Conservation (phyloP, 1,284 basidiomycete species). For the Testicularia cyperi region DNA sequence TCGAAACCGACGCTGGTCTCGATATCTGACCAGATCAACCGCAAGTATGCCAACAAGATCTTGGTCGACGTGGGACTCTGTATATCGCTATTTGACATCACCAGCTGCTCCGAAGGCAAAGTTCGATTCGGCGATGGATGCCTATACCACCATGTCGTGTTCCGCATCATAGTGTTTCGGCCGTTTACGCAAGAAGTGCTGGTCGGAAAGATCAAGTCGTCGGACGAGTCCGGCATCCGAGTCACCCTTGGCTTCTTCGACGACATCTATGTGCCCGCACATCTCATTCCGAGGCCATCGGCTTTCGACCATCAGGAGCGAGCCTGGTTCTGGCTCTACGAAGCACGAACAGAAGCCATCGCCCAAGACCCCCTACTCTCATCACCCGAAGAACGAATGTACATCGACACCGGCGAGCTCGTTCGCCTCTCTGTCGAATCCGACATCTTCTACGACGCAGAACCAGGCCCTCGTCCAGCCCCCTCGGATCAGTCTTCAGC, state of each 20-base stretch:
- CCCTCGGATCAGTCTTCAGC: constrained; percentile 10
- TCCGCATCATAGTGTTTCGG: constrained; percentile 84
- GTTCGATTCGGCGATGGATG: constrained; percentile 92
- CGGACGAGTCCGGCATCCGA: constrained; percentile 69
- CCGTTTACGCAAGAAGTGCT: constrained; percentile 89
- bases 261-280: constrained; percentile 77
- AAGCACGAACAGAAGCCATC: constrained; percentile 52
- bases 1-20: constrained; percentile 72
- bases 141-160: constrained; percentile 91
- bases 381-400: constrained; percentile 70
- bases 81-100: constrained; percentile 82
- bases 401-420: constrained; percentile 78
- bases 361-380: constrained; percentile 34
- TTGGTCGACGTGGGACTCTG: constrained; percentile 89
- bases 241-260: constrained; percentile 91
- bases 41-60: constrained; percentile 90
- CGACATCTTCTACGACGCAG: constrained; percentile 86
- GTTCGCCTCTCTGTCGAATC: constrained; percentile 84
- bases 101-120: constrained; percentile 83
- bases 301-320: constrained; percentile 66
- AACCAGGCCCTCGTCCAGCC: constrained; percentile 71
- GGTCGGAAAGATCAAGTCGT: constrained; percentile 75
- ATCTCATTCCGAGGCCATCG: constrained; percentile 71
- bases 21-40: constrained; percentile 77
- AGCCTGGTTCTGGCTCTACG: constrained; percentile 62